phyloP scores from a whole-genome alignment of 345 rosid species.

The Bruguiera gymnorhiza region DNA sequence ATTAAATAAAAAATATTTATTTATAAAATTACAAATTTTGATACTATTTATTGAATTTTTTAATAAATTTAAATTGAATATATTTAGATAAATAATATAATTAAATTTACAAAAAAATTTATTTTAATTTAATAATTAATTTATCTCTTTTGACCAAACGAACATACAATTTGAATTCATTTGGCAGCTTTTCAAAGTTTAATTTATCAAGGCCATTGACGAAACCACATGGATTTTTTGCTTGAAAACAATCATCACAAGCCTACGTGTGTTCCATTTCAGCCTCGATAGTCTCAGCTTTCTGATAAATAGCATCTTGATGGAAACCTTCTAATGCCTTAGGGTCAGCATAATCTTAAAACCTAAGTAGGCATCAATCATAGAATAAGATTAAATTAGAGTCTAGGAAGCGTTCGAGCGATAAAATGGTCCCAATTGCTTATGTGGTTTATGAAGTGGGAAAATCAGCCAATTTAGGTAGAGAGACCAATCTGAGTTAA shows the following conservation, averaged over 20 bases:
- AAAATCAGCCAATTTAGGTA: neutral
- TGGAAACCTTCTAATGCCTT: constrained; percentile 27
- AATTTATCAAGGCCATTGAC: constrained; percentile 11
- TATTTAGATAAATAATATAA: too few relatives aligned
- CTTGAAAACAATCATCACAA: constrained; percentile 16
- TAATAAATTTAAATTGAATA: too few relatives aligned
- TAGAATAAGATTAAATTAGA: constrained; percentile 5
- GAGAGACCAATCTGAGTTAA: too few relatives aligned
- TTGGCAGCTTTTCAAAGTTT: constrained; percentile 16
- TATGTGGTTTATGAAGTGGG: neutral
- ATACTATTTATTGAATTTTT: too few relatives aligned
- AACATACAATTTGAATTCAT: too few relatives aligned
- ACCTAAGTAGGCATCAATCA: constrained; percentile 1
- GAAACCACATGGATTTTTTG: constrained; percentile 16
- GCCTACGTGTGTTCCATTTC: constrained; percentile 2
- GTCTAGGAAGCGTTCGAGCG: neutral
- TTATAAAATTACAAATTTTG: too few relatives aligned
- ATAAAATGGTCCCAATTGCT: neutral
- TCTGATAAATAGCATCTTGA: constrained; percentile 36
- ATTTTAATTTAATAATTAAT: too few relatives aligned
- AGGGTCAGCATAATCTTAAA: constrained; percentile 23
- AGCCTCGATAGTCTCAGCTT: constrained; percentile 21
- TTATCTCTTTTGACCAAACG: too few relatives aligned
- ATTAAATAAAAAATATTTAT: too few relatives aligned
- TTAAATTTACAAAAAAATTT: too few relatives aligned